Percentiles rank a stretch among this genome's conserved stretches.
phyloP scores from a whole-genome alignment of 2,329 filamentous ascomycete species.

The Curvularia verruculosa region DNA sequence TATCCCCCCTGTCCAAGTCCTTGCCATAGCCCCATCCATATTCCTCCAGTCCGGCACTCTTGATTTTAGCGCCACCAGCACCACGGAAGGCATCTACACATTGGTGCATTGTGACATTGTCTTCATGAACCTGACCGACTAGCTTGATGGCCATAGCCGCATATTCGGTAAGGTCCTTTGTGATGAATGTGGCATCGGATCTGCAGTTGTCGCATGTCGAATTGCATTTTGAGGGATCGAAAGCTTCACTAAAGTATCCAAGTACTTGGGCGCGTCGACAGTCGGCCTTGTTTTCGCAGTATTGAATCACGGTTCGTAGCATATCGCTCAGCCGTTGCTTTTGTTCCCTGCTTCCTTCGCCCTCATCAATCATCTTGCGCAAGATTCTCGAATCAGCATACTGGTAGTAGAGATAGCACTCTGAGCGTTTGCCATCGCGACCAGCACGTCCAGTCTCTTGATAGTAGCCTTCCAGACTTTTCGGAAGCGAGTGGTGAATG shows the following conservation, averaged over 20 bases:
- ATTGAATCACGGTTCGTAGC: constrained; percentile 83
- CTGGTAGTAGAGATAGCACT: constrained; percentile 88
- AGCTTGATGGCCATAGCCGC: constrained; percentile 74
- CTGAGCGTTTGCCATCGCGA: constrained; percentile 83
- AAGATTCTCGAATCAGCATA: constrained; percentile 77
- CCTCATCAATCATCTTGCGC: constrained; percentile 81
- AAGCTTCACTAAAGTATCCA: constrained; percentile 91
- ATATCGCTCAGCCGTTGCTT: constrained; percentile 84
- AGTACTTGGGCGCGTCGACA: constrained; percentile 89
- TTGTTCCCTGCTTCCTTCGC: constrained; percentile 76
- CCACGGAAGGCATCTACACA: constrained; percentile 86
- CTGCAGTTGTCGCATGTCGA: constrained; percentile 88
- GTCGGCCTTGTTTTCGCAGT: constrained; percentile 86
- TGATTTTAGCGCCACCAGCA: constrained; percentile 64
- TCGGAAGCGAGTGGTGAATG: constrained; percentile 89
- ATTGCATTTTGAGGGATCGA: constrained; percentile 72
- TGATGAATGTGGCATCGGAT: constrained; percentile 71
- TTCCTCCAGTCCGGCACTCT: constrained; percentile 60
- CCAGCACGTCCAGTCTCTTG: constrained; percentile 97
- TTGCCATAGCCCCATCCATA: constrained; percentile 68
- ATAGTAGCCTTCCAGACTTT: constrained; percentile 96
- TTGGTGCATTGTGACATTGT: constrained; percentile 69
- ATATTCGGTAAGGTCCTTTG: constrained; percentile 76
- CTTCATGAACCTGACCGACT: constrained; percentile 62
- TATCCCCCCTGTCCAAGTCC: constrained; percentile 73